Evolutionary conservation across 139 green algal species (phyloP), one percentile per base, ranked within the genome.

Genomic region (Pseudopediastrum boryanum): DNA sequence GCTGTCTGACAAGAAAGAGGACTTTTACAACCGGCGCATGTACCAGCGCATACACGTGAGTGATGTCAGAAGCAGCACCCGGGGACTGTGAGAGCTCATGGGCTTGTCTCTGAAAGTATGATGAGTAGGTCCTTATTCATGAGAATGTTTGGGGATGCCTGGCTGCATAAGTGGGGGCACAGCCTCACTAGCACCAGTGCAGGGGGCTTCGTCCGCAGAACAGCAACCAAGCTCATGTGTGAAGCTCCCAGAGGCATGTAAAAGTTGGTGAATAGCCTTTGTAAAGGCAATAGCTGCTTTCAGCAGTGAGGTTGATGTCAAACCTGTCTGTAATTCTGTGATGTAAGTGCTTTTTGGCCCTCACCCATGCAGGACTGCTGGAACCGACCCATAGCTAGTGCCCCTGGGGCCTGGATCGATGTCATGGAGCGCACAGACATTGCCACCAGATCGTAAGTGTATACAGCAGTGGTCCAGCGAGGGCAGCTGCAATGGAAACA

Each of bases 1-100:
- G 1, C 84, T 99, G 9, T 86, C 89, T 3, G 85, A 96, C 43
- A 79, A 94, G 44, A 94, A 93, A 67, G 94, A 98, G 69, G 95
- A 98, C 72, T 99, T 99, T 76, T 99, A 99, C 86, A 96, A 94
- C 0, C 82, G 96, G 10, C 87, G 94, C 41, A 89, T 98, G 78
- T 98, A 96, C 75, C 88, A 92, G n/a, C 86, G 95, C 29, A 95
- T 98, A 52, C 88, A 94, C 68, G 93, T 95, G 41, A 76, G 87
- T 66, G 36, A 16, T 52, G 42, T 8, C n/a, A 63, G 51, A 23
- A 43, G 10, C 4, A 48, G 31, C 36, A 74, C 39, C n/a, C 23
- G n/a, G n/a, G n/a, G n/a, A n/a, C n/a, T n/a, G n/a, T n/a, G n/a
- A n/a, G n/a, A n/a, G n/a, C n/a, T n/a, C n/a, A n/a, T n/a, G n/a